Evolutionary conservation across 805 yeast species (phyloP).

Genomic region (Wickerhamia fluorescens): DNA sequence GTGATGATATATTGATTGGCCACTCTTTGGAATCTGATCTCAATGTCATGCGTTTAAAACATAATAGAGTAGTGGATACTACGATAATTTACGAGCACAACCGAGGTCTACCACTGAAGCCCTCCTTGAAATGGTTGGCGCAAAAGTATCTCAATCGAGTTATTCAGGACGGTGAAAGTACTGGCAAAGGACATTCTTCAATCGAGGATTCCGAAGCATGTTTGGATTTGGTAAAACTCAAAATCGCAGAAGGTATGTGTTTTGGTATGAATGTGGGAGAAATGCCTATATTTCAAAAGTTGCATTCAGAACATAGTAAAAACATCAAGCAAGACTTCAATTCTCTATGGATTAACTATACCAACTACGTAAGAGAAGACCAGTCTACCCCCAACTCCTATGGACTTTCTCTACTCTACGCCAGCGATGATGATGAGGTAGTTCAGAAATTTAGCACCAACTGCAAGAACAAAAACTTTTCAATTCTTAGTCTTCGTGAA

Average conservation of each 20-base stretch:
- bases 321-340: slow-evolving; percentile 6
- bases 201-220: slow-evolving; percentile 81
- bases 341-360: slow-evolving; percentile 19
- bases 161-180: slow-evolving; percentile 58
- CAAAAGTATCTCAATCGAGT: slow-evolving; percentile 43
- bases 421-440: slow-evolving; percentile 55
- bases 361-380: slow-evolving; percentile 13
- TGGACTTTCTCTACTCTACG: slow-evolving; percentile 16
- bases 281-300: slow-evolving; percentile 11
- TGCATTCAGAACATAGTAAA: slow-evolving; percentile 3
- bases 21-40: slow-evolving; percentile 88
- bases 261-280: slow-evolving; percentile 45
- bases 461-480: slow-evolving; percentile 36
- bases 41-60: slow-evolving; percentile 60
- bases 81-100: slow-evolving; percentile 68
- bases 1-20: slow-evolving; percentile 69
- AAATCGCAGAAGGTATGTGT: slow-evolving; percentile 56
- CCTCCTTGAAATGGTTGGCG: slow-evolving; percentile 70
- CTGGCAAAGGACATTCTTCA: slow-evolving; percentile 70
- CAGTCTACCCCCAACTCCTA: slow-evolving; percentile 10
- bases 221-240: slow-evolving; percentile 65
- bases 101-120: slow-evolving; percentile 77
- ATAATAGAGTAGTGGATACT: slow-evolving; percentile 75
- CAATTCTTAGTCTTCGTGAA: slow-evolving; percentile 52
- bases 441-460: slow-evolving; percentile 34